Conservation (phyloP, 2,329 filamentous ascomycete species). For the Corynespora cassiicola region DNA sequence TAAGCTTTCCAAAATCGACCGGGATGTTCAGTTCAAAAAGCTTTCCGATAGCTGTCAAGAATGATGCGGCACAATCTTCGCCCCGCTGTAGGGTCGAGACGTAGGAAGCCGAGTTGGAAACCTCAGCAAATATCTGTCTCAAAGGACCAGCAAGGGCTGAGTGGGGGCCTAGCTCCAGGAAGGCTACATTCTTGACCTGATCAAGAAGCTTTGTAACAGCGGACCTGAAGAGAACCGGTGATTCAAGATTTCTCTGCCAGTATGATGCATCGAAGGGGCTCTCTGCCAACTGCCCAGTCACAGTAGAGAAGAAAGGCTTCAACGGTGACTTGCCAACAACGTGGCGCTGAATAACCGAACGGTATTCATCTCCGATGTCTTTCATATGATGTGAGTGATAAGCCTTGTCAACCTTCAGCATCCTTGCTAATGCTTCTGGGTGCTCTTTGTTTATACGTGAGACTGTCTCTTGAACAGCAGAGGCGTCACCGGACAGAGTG, state of each 20-base stretch:
- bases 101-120: conserved; percentile 6
- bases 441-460: conserved; percentile 19
- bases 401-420: conserved; percentile 28
- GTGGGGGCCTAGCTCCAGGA: conserved; percentile 43
- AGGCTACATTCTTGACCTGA: conserved; percentile 2
- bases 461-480: conserved; percentile 10
- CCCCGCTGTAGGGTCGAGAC: conserved; percentile 7
- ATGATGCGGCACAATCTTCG: neutral
- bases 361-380: conserved; percentile 19
- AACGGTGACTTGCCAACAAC: conserved; percentile 4
- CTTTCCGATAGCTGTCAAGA: conserved; percentile 13
- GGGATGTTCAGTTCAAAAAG: conserved; percentile 8
- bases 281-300: conserved; percentile 1
- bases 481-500: conserved; percentile 29
- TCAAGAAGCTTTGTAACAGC: conserved; percentile 5
- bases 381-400: conserved; percentile 39
- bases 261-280: conserved; percentile 7
- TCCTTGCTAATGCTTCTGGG: conserved; percentile 23
- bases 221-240: conserved; percentile 7
- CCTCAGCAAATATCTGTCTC: conserved; percentile 10
- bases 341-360: neutral
- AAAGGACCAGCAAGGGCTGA: conserved; percentile 37
- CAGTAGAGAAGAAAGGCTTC: conserved; percentile 9
- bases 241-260: conserved; percentile 12
- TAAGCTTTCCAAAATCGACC: conserved; percentile 9